Conservation (phyloP, 345 rosid genomes). For the Melaleuca quinquenervia region DNA sequence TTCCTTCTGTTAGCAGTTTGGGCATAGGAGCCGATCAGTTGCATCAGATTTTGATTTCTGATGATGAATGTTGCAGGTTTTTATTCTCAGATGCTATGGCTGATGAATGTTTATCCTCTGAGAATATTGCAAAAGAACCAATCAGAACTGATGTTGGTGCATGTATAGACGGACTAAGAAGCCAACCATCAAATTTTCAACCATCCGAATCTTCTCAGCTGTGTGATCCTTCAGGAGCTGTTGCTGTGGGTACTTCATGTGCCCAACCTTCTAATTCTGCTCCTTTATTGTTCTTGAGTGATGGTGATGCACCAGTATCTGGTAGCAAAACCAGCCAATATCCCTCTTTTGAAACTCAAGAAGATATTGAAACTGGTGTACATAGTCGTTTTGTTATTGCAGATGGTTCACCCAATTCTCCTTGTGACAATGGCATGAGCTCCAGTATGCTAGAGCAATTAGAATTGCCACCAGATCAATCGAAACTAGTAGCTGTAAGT, state of each 20-base stretch:
- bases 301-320: constrained; percentile 14
- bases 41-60: constrained; percentile 54
- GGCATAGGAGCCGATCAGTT: constrained; percentile 20
- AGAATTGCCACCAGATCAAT: constrained; percentile 38
- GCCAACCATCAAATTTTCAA: constrained; percentile 24
- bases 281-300: constrained; percentile 20
- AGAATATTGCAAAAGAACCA: constrained; percentile 22
- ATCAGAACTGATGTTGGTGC: constrained; percentile 22
- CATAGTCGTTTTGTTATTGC: constrained; percentile 36
- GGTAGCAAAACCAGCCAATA: constrained; percentile 31
- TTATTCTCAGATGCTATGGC: constrained; percentile 54
- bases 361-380: constrained; percentile 19
- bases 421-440: constrained; percentile 17
- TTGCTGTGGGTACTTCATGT: constrained; percentile 28
- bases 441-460: constrained; percentile 33
- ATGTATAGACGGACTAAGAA: constrained; percentile 19
- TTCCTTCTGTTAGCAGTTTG: constrained; percentile 32
- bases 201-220: constrained; percentile 31
- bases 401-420: constrained; percentile 32
- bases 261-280: constrained; percentile 23
- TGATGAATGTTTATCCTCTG: constrained; percentile 27
- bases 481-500: constrained; percentile 54
- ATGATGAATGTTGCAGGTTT: constrained; percentile 81
- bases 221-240: constrained; percentile 33
- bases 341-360: constrained; percentile 33